These are phyloP conservation scores for Globisporangium polare DNA, from an alignment of 352 stramenopile genomes.

Conservation along the genomic window DNA sequence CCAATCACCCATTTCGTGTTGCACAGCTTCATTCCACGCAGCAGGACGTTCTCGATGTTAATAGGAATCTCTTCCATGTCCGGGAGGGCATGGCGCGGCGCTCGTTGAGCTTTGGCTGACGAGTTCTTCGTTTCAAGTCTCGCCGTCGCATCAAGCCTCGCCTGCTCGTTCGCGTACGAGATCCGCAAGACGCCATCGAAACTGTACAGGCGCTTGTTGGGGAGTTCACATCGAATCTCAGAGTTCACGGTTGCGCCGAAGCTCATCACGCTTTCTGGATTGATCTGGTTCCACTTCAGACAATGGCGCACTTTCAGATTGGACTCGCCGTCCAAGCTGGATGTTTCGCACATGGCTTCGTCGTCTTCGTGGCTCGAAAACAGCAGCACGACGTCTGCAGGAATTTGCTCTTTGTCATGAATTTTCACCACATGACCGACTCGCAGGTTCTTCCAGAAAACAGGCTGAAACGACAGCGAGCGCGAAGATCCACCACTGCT, in stretches of 20 bases:
- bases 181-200: constrained; percentile 72
- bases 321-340: constrained; percentile 79
- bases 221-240: constrained; percentile 71
- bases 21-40: constrained; percentile 80
- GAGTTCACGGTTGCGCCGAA: constrained; percentile 50
- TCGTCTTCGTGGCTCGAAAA: constrained; percentile 71
- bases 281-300: constrained; percentile 53
- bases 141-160: constrained; percentile 16
- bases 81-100: neutral
- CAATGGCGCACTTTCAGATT: constrained; percentile 77
- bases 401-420: constrained; percentile 84
- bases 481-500: neutral
- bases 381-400: constrained; percentile 91
- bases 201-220: constrained; percentile 79
- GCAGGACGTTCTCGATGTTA: constrained; percentile 74
- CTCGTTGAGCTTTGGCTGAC: neutral
- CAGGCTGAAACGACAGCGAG: constrained; percentile 49
- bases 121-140: constrained; percentile 1
- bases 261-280: constrained; percentile 28
- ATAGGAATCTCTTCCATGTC: constrained; percentile 63
- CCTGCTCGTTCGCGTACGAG: constrained; percentile 24
- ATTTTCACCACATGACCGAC: constrained; percentile 89
- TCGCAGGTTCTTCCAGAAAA: constrained; percentile 81
- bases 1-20: constrained; percentile 82
- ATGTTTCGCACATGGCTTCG: constrained; percentile 77